Conservation (phyloP, 768 basidiomycete species). For the Clathrus columnatus region DNA sequence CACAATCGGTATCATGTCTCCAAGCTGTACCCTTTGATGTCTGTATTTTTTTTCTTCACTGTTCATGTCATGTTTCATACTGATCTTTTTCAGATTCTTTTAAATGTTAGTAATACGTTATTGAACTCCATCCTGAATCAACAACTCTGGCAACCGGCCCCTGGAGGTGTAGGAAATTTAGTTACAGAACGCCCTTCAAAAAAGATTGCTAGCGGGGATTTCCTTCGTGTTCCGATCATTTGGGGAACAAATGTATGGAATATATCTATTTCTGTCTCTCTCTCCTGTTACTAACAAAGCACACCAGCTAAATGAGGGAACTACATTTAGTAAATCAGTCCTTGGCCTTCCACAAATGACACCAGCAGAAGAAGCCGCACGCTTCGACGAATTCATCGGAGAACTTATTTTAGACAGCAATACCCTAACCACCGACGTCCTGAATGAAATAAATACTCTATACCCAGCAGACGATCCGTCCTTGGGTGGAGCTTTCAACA, state of each 20-base stretch:
- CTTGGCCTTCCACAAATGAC: slow-evolving; percentile 22
- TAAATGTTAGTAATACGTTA: slow-evolving; percentile 40
- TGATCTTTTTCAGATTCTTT: slow-evolving; percentile 30
- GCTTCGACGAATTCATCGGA: slow-evolving; percentile 40
- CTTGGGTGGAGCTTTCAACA: slow-evolving; percentile 45
- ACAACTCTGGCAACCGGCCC: slow-evolving; percentile 50
- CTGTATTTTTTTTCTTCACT: slow-evolving; percentile 4
- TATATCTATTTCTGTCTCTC: neutral
- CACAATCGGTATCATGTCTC: slow-evolving; percentile 34
- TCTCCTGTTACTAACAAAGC: neutral
- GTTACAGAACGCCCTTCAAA: slow-evolving; percentile 37
- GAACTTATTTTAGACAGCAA: slow-evolving; percentile 45
- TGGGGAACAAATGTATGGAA: slow-evolving; percentile 46
- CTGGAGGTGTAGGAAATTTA: slow-evolving; percentile 44
- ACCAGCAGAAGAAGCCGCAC: slow-evolving; percentile 28
- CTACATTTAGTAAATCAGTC: slow-evolving; percentile 32
- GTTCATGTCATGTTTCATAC: neutral
- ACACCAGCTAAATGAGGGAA: slow-evolving; percentile 47
- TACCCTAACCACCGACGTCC: slow-evolving; percentile 34
- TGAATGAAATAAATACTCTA: slow-evolving; percentile 29
- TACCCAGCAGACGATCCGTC: slow-evolving; percentile 43
- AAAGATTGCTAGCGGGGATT: slow-evolving; percentile 38
- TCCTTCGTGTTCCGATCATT: slow-evolving; percentile 44
- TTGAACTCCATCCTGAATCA: slow-evolving; percentile 35
- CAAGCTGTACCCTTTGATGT: slow-evolving; percentile 38